These are phyloP conservation scores for Flaveria sonorensis DNA, from an alignment of 129 eudicot species.

Conservation along the genomic window DNA sequence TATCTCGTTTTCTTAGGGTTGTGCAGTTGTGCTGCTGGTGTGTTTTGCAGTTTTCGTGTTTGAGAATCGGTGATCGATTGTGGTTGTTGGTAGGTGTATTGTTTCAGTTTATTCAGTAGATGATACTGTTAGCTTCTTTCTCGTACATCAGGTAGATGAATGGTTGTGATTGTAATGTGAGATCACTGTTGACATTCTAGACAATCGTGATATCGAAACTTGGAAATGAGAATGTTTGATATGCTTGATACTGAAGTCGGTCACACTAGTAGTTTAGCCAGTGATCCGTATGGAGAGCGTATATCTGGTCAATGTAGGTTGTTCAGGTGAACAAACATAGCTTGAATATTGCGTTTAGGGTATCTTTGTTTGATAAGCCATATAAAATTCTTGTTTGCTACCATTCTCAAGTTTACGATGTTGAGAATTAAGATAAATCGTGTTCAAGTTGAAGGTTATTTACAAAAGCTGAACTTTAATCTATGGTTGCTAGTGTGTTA, in stretches of 20 bases:
- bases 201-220: not conserved
- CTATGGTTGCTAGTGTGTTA: not conserved
- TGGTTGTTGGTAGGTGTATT: not conserved
- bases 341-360: not conserved
- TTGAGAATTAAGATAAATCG: not conserved
- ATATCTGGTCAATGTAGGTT: slow-evolving; percentile 4
- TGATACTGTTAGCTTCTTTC: not conserved
- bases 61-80: not conserved
- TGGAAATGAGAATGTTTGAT: not conserved
- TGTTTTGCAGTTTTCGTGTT: not conserved
- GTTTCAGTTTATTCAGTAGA: not conserved
- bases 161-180: not conserved
- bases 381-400: not conserved
- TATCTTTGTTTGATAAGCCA: not conserved
- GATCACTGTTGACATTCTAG: not conserved
- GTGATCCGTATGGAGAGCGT: not conserved
- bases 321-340: not conserved
- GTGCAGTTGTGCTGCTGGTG: not conserved
- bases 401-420: not conserved
- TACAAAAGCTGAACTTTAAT: not conserved
- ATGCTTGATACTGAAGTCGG: not conserved
- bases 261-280: not conserved
- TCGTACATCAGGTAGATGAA: not conserved
- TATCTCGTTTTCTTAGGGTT: not conserved
- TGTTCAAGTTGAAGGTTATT: not conserved